Base-by-base conservation (phyloP, 2,329 filamentous ascomycete species). In the Neofusicoccum sp. region DNA sequence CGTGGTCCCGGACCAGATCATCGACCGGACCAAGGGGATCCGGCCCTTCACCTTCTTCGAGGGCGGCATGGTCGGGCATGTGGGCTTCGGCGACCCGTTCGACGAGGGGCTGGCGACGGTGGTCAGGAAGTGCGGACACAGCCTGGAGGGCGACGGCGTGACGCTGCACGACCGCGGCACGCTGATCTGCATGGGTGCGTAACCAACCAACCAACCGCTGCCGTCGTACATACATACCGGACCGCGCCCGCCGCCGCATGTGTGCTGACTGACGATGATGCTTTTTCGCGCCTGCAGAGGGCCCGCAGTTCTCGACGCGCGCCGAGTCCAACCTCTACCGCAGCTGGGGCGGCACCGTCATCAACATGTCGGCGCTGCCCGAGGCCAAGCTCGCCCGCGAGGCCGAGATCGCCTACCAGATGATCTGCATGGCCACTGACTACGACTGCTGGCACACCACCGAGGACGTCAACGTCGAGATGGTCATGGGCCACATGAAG, bases 341-440 rank as follows among this genome's bases (percentile, higher is more conserved):
- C 70, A 84, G 87, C 65, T 97, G 93, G 91, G 94, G 94, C 71
- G 94, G 93, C 69, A 90, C 87, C 68, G 91, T 98, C 60, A 98
- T 99, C 84, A 98, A 98, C 85, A 99, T 99, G 95, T 96, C 92
- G 48, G 90, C 89, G 12, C 85, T 99, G 14, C 95, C 95, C 22
- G 95, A 99, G 81, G 91, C 94, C 56, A 99, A 99, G 84, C 88
- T 99, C 22, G 95, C 95, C 8, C 89, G 92, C 61, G 95, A 99
- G 81, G 95, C 95, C 29, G 95, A 99, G 82, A 90, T 99, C 70
- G 90, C 90, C 39, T 98, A 98, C 79, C 93, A 96, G 81, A 96
- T 97, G 86, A 96, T 99, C 73, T 97, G 94, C 84, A 99, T 99
- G 95, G 92, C 92, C 37, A 99, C 95, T 33, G 95, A 99, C 82